These are phyloP conservation scores for Quercus lobata DNA, from an alignment of 331 rosid species.

Conservation along the genomic window DNA sequence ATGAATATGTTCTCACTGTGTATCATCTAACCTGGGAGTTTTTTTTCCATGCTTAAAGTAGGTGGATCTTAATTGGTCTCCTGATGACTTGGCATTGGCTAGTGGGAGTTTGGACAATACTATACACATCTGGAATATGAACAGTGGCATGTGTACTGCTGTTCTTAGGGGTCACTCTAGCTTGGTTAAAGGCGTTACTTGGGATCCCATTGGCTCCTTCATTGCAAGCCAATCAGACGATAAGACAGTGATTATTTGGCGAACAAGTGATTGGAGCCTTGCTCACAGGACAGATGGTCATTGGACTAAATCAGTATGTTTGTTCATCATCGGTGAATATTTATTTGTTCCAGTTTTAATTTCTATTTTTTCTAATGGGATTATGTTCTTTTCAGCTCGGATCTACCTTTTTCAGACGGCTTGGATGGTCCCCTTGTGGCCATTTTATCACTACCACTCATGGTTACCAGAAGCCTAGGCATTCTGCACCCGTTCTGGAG, in stretches of 20 bases:
- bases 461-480: constrained; percentile 99
- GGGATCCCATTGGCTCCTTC: constrained; percentile 99
- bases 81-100: constrained; percentile 93
- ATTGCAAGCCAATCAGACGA: constrained; percentile 99
- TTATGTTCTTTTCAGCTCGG: constrained; percentile 74
- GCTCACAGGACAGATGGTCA: constrained; percentile 97
- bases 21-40: constrained; percentile 54
- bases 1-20: constrained; percentile 10
- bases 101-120: constrained; percentile 98
- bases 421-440: constrained; percentile 99
- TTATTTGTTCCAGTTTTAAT: constrained; percentile 2
- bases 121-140: constrained; percentile 92
- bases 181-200: constrained; percentile 94
- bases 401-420: constrained; percentile 95
- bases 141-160: constrained; percentile 92
- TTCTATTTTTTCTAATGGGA: constrained; percentile 34
- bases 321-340: background rate
- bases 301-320: constrained; percentile 95
- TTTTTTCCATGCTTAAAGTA: constrained; percentile 81
- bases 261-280: constrained; percentile 99
- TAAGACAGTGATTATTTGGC: constrained; percentile 97
- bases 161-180: constrained; percentile 99
- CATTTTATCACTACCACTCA: constrained; percentile 98
- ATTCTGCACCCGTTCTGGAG: constrained; percentile 98
- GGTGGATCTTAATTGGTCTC: constrained; percentile 99